Evolutionary conservation across 805 yeast species (phyloP).

Genomic region (Ogataea nakhonphanomensis): DNA sequence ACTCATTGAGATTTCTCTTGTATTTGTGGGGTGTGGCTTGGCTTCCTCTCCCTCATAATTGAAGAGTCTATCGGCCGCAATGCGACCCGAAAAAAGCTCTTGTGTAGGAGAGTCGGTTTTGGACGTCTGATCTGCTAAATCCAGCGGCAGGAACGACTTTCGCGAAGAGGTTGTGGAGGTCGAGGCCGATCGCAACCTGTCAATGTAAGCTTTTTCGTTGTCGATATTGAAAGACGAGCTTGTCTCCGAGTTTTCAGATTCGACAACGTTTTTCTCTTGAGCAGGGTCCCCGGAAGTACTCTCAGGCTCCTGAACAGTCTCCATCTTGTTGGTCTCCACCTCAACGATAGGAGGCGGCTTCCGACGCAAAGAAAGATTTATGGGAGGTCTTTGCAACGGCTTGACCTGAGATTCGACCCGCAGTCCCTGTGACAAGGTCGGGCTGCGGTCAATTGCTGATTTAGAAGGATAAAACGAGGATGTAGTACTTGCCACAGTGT

Average conservation of each 20-base stretch:
- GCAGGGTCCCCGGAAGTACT: neutral
- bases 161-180: neutral
- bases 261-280: neutral
- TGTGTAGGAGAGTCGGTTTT: conserved; percentile 1
- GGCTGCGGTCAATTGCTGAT: conserved; percentile 7
- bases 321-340: neutral
- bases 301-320: neutral
- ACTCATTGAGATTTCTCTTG: neutral
- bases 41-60: conserved; percentile 1
- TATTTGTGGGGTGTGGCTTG: neutral
- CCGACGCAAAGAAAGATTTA: conserved; percentile 16
- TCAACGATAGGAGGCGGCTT: conserved; percentile 18
- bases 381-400: conserved; percentile 17
- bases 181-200: neutral
- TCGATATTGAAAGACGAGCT: neutral
- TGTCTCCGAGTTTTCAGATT: neutral
- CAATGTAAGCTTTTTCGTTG: neutral
- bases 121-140: neutral
- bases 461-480: conserved; percentile 15
- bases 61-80: neutral
- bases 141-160: neutral
- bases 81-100: conserved; percentile 3
- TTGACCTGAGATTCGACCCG: neutral
- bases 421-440: neutral
- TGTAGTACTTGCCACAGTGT: conserved; percentile 10